Evolutionary conservation across 768 basidiomycete species (phyloP).

Genomic region (Neoboletus subvelutipes): DNA sequence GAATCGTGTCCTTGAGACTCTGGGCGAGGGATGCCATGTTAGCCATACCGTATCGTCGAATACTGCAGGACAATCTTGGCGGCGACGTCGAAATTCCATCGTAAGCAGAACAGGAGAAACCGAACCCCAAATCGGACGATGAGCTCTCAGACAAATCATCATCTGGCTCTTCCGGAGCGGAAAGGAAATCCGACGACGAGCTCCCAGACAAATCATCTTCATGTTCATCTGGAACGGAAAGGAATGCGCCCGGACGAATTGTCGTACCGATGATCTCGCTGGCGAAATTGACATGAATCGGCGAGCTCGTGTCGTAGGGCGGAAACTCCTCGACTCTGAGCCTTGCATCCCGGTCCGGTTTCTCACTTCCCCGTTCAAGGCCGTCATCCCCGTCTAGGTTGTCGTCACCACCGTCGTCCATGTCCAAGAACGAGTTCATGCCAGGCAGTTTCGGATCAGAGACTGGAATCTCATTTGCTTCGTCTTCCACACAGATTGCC

Average conservation of each 20-base stretch:
- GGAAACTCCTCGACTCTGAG: neutral
- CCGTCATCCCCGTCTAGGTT: neutral
- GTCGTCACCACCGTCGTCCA: constrained; percentile 1
- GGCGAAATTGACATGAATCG: constrained; percentile 5
- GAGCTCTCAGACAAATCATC: neutral
- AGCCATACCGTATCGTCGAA: constrained; percentile 13
- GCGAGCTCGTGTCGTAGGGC: constrained; percentile 14
- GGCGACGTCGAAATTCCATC: neutral
- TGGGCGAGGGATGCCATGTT: constrained; percentile 3
- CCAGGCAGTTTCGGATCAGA: constrained; percentile 7
- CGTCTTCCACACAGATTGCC: constrained; percentile 22
- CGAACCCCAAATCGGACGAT: neutral
- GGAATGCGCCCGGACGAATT: constrained; percentile 4
- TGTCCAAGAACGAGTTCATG: constrained; percentile 14
- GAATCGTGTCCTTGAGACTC: neutral
- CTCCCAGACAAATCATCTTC: neutral
- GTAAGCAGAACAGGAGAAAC: neutral
- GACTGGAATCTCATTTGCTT: constrained; percentile 5
- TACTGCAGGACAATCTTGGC: neutral
- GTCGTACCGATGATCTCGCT: constrained; percentile 16
- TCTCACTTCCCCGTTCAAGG: neutral
- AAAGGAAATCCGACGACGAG: neutral
- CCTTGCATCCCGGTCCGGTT: neutral
- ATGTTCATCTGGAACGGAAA: constrained; percentile 3
- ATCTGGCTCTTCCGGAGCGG: neutral